Base-by-base conservation (phyloP, 108 stramenopile species). In the Schizochytrium sp. region DNA sequence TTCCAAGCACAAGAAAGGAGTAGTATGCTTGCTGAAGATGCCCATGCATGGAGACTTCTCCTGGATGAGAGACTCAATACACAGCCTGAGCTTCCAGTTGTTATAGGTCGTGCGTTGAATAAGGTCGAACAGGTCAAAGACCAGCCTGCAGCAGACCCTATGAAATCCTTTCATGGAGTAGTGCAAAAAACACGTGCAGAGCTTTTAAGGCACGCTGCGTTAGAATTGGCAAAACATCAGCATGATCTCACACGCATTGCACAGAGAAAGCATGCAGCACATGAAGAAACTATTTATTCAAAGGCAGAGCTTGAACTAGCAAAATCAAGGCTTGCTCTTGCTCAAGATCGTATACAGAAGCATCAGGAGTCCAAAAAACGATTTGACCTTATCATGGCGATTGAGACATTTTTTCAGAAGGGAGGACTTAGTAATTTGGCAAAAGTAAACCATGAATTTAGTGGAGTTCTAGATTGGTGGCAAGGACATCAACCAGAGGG, bases 61-160 rank as follows among this genome's bases (percentile, higher is more conserved):
- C 76, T 83, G 38, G 76, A 83, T 0, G 10, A 17, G 53, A 46
- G 53, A 13, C 53, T 83, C 50, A 53, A 83, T 10, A 10, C 13
- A 5, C 76, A 83, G 28, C 76, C 76, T n/a, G 76, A 83, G 28
- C 76, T 83, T 40, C 76, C 76, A 10, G 15, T 83, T 42, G 76
- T 83, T 5, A 55, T 83, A n/a, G 76, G 76, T 40, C 47, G 76
- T 10, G 5, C 76, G 49, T 40, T 83, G 45, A 17, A 83, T n/a
- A 83, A 49, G 47, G 28, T 83, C 2, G 76, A 83, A 7, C 50
- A 7, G 76, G 38, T 38, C 3, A n/a, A 42, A 10, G 17, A 40
- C 47, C 15, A 83, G 47, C 76, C 76, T 7, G 76, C 76, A 47
- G 53, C 40, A 17, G 28, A 83, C 53, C 76, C 76, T 2, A 38